Conservation (phyloP, 2,329 filamentous ascomycete genomes). For the Alternaria burnsii region DNA sequence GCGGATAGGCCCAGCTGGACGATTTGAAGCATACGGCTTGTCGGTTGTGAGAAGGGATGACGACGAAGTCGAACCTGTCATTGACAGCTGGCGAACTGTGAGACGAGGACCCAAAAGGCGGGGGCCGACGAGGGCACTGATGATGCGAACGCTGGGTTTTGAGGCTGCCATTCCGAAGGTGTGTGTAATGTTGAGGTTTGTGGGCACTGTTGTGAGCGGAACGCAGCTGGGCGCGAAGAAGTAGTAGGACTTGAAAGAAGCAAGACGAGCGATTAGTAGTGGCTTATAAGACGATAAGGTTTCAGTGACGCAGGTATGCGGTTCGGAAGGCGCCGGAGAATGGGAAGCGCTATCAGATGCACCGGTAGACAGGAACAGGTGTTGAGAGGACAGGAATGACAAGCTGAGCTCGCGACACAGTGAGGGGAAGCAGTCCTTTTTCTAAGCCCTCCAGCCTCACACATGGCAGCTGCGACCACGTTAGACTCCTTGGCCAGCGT, state of each 20-base stretch:
- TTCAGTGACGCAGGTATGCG: slow-evolving; percentile 3
- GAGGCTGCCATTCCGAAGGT: slow-evolving; percentile 18
- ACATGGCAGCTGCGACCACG: slow-evolving; percentile 4
- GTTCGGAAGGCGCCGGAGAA: slow-evolving; percentile 8
- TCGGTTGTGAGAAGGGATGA: slow-evolving; percentile 60
- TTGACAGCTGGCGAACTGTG: slow-evolving; percentile 62
- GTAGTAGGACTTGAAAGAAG: background rate
- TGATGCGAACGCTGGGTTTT: slow-evolving; percentile 19
- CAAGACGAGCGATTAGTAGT: slow-evolving; percentile 5
- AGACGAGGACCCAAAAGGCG: slow-evolving; percentile 54
- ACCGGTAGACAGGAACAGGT: slow-evolving; percentile 6
- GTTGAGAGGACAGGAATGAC: slow-evolving; percentile 10
- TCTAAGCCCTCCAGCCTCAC: slow-evolving; percentile 14
- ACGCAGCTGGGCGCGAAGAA: background rate
- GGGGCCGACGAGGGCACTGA: slow-evolving; percentile 53
- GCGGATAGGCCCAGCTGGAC: slow-evolving; percentile 55
- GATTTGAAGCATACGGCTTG: slow-evolving; percentile 54
- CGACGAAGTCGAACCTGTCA: slow-evolving; percentile 67
- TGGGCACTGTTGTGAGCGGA: background rate
- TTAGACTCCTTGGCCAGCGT: slow-evolving; percentile 11
- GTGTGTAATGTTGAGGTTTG: slow-evolving; percentile 5
- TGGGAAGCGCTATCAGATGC: slow-evolving; percentile 7
- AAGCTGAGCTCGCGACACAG: slow-evolving; percentile 9
- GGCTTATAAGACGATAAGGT: slow-evolving; percentile 10
- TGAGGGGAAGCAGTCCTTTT: slow-evolving; percentile 28